Evolutionary conservation across 208 protist genomes (phyloP), one percentile per base, ranked within the genome.

Genomic region (Vickermania ingenoplastis): DNA sequence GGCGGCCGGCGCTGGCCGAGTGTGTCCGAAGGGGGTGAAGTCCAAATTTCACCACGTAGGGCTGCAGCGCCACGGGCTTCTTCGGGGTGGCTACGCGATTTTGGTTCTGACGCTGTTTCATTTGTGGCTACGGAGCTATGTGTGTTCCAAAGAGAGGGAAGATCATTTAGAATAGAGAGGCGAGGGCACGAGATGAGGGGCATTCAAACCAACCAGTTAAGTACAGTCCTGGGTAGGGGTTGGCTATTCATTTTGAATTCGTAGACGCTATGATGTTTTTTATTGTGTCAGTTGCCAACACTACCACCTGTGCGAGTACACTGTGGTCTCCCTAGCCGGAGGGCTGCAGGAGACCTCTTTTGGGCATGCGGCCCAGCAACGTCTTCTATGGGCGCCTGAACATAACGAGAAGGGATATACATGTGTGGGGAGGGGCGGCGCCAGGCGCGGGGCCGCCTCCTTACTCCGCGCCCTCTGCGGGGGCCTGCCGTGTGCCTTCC

Each of bases 401-500:
- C 7, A 45, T n/a, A 45, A 45, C 7, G 17, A 45, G n/a, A n/a
- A n/a, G n/a, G n/a, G n/a, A n/a, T n/a, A n/a, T n/a, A n/a, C n/a
- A n/a, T n/a, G n/a, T n/a, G n/a, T n/a, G n/a, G n/a, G n/a, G n/a
- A n/a, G n/a, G n/a, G n/a, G n/a, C n/a, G n/a, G n/a, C n/a, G n/a
- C n/a, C n/a, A n/a, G n/a, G n/a, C n/a, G n/a, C n/a, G n/a, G n/a
- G n/a, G n/a, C n/a, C n/a, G n/a, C n/a, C n/a, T n/a, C n/a, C 17
- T 17, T 45, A 45, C 17, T 45, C 36, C 17, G 36, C 36, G 11
- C 17, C 36, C 17, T 49, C 57, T n/a, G 26, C 7, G 5, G 28
- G 25, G 5, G 41, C 36, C 3, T 52, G 29, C 5, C 17, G 28
- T 41, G 23, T 45, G 17, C 75, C 75, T 36, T 83, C 73, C 2